Percentiles rank a stretch among this genome's conserved stretches.
phyloP scores from a whole-genome alignment of 2,329 filamentous ascomycete species.

The Stachybotrys echinatus region DNA sequence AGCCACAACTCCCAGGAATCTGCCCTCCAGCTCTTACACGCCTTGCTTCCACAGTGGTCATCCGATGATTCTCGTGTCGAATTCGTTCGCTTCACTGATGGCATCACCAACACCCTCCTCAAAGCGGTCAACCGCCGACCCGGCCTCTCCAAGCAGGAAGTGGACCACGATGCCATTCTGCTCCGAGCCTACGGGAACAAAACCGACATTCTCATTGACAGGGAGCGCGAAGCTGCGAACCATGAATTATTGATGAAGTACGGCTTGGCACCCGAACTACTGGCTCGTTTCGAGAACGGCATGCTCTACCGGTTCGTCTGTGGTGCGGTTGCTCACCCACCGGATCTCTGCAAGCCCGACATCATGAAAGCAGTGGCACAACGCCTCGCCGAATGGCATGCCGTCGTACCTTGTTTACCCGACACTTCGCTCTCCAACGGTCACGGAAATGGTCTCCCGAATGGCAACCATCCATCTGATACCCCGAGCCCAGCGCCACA shows the following conservation, averaged over 20 bases:
- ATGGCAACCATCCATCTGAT: constrained; percentile 21
- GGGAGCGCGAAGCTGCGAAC: constrained; percentile 73
- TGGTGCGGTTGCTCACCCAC: constrained; percentile 72
- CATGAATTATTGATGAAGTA: constrained; percentile 84
- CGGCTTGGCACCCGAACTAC: constrained; percentile 76
- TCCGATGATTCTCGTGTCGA: constrained; percentile 68
- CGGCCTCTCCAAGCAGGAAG: constrained; percentile 63
- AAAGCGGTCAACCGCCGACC: constrained; percentile 66
- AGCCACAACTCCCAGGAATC: constrained; percentile 71
- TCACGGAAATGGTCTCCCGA: constrained; percentile 12
- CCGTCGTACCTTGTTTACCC: constrained; percentile 55
- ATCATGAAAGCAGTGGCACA: constrained; percentile 81
- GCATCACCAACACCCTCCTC: constrained; percentile 91
- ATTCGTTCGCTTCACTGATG: constrained; percentile 90
- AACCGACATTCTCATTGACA: constrained; percentile 92
- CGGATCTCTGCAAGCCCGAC: constrained; percentile 69
- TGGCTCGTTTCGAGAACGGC: constrained; percentile 92
- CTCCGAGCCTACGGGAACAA: constrained; percentile 91
- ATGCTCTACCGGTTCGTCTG: constrained; percentile 90
- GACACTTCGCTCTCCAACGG: constrained; percentile 15
- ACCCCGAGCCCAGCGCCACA: constrained; percentile 44
- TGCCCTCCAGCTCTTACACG: constrained; percentile 71
- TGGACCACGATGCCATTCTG: constrained; percentile 81
- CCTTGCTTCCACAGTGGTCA: constrained; percentile 80
- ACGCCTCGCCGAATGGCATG: constrained; percentile 90